Percentiles rank a stretch among this genome's conserved stretches.
phyloP scores from a whole-genome alignment of 495 filamentous ascomycete genomes.

The Astrocystis sublimbata region DNA sequence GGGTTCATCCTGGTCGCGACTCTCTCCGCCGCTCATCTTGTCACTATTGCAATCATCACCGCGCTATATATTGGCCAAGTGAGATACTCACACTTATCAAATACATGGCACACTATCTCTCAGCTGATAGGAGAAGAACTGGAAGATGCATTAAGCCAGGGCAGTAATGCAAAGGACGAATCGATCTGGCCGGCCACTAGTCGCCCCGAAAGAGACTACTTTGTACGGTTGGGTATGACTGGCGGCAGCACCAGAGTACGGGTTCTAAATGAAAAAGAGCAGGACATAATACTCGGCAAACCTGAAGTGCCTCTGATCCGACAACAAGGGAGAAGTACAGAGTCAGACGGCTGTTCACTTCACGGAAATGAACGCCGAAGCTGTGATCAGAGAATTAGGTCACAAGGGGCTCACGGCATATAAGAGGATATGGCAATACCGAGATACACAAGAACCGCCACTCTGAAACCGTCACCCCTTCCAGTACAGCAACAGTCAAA shows the following conservation, averaged over 20 bases:
- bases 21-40: background rate
- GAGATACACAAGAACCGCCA: no score
- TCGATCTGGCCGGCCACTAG: background rate
- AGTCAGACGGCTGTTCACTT: no score
- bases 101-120: slow-evolving; percentile 8
- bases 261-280: no score
- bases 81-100: slow-evolving; percentile 6
- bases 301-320: no score
- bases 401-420: no score
- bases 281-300: no score
- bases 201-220: background rate
- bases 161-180: slow-evolving; percentile 3
- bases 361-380: no score
- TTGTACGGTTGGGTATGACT: background rate
- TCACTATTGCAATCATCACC: background rate
- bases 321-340: no score
- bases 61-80: background rate
- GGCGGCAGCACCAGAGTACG: background rate
- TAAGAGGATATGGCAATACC: no score
- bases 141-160: background rate
- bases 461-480: no score
- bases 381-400: no score
- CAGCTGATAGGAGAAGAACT: slow-evolving; percentile 6
- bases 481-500: no score
- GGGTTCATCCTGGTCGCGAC: background rate